Conservation (phyloP, 2,329 filamentous ascomycete genomes). For the Fusarium buharicum region DNA sequence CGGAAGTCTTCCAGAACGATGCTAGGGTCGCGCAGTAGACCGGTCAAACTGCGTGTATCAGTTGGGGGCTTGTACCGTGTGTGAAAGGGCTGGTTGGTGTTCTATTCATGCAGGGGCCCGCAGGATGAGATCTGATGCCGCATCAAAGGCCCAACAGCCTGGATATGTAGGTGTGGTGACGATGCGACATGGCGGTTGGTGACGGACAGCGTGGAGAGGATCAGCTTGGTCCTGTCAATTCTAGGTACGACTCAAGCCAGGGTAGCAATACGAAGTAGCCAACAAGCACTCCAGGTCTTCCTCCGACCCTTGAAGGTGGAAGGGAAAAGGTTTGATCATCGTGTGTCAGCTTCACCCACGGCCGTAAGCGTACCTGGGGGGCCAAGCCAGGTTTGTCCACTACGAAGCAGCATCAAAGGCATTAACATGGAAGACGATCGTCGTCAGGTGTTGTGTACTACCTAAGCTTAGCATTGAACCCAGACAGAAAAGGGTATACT, state of each 20-base stretch:
- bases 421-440: constrained; percentile 12
- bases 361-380: neutral
- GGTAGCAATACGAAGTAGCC: constrained; percentile 3
- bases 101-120: constrained; percentile 28
- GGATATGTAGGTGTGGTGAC: constrained; percentile 7
- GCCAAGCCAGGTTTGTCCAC: constrained; percentile 11
- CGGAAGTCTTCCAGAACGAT: constrained; percentile 42
- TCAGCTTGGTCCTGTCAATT: constrained; percentile 6
- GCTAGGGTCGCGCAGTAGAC: constrained; percentile 21
- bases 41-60: constrained; percentile 11
- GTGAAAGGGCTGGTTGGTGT: neutral
- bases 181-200: constrained; percentile 16
- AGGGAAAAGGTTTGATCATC: constrained; percentile 23
- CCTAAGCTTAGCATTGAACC: constrained; percentile 7
- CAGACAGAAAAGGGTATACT: constrained; percentile 28
- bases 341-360: constrained; percentile 20
- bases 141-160: constrained; percentile 13
- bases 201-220: constrained; percentile 5
- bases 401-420: constrained; percentile 23
- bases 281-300: constrained; percentile 24
- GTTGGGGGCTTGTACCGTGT: too few species aligned
- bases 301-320: neutral
- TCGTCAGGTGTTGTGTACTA: neutral
- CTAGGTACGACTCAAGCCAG: constrained; percentile 5
- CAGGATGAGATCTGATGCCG: constrained; percentile 17